Percentiles rank a stretch among this genome's conserved stretches.
These are phyloP conservation scores for Chrysanthemum makinoi DNA, from an alignment of 129 eudicot species.

Conservation along the genomic window DNA sequence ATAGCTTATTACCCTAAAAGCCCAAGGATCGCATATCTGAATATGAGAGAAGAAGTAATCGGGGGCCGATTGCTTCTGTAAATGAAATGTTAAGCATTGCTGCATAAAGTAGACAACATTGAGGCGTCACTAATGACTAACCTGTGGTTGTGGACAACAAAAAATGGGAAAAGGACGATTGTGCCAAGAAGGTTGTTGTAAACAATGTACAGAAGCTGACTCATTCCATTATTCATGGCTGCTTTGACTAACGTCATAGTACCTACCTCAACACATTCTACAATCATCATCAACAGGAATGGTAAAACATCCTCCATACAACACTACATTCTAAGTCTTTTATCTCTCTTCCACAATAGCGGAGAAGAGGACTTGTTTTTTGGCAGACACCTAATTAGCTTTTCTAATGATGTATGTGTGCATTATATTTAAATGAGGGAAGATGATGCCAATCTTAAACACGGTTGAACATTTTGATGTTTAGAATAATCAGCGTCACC, in stretches of 20 bases:
- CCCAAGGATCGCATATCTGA: slow-evolving; percentile 2
- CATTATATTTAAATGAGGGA: not conserved
- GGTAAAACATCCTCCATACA: not conserved
- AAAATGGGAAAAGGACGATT: not conserved
- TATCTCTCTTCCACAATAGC: not conserved
- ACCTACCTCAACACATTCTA: slow-evolving; percentile 9
- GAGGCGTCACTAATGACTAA: not conserved
- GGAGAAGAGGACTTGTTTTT: not conserved
- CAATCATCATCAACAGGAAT: not conserved
- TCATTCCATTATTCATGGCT: slow-evolving; percentile 12
- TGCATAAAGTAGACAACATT: not conserved
- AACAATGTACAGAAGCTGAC: not conserved
- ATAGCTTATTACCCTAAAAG: not conserved
- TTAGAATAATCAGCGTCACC: not conserved
- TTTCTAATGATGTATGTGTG: not conserved
- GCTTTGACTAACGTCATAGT: not conserved
- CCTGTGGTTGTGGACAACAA: not conserved
- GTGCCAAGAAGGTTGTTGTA: not conserved
- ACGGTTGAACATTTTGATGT: not conserved
- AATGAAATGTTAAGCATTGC: not conserved
- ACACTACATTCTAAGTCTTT: not conserved
- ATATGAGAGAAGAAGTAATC: not conserved
- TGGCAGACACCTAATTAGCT: not conserved
- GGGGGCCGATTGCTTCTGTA: not conserved
- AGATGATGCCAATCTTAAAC: not conserved